phyloP scores from a whole-genome alignment of 352 stramenopile genomes.

The Phytophthora parvispora region DNA sequence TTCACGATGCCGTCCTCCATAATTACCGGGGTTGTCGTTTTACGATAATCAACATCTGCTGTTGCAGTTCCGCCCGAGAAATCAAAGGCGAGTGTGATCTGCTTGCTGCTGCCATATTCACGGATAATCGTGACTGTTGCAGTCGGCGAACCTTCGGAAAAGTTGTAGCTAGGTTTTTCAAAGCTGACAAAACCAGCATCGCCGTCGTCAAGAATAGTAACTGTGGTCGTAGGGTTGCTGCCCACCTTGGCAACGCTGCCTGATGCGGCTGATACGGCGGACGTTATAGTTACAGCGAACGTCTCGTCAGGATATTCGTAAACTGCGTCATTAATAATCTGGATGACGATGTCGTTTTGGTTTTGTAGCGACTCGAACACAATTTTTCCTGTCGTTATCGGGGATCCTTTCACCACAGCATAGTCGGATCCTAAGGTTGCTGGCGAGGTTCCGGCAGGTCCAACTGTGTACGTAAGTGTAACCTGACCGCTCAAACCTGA shows the following conservation, averaged over 20 bases:
- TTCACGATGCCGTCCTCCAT: slow-evolving; percentile 55
- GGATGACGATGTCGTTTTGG: slow-evolving; percentile 34
- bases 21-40: slow-evolving; percentile 20
- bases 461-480: slow-evolving; percentile 33
- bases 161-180: slow-evolving; percentile 26
- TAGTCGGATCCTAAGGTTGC: slow-evolving; percentile 53
- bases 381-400: slow-evolving; percentile 29
- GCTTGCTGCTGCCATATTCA: slow-evolving; percentile 47
- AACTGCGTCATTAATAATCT: slow-evolving; percentile 55
- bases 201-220: slow-evolving; percentile 73
- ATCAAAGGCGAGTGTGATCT: slow-evolving; percentile 46
- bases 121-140: slow-evolving; percentile 56
- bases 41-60: slow-evolving; percentile 58
- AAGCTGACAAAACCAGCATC: slow-evolving; percentile 72
- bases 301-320: slow-evolving; percentile 52
- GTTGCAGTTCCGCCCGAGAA: slow-evolving; percentile 52
- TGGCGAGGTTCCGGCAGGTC: not conserved
- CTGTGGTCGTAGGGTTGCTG: slow-evolving; percentile 28
- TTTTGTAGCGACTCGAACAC: slow-evolving; percentile 45
- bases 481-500: slow-evolving; percentile 61
- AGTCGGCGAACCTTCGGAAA: slow-evolving; percentile 46
- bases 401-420: slow-evolving; percentile 22
- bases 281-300: slow-evolving; percentile 50
- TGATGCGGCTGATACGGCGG: slow-evolving; percentile 6
- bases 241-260: slow-evolving; percentile 43